Percentiles rank a stretch among this genome's conserved stretches.
Evolutionary conservation across 441 rosid species (phyloP).

Genomic region (Corymbia citriodora): DNA sequence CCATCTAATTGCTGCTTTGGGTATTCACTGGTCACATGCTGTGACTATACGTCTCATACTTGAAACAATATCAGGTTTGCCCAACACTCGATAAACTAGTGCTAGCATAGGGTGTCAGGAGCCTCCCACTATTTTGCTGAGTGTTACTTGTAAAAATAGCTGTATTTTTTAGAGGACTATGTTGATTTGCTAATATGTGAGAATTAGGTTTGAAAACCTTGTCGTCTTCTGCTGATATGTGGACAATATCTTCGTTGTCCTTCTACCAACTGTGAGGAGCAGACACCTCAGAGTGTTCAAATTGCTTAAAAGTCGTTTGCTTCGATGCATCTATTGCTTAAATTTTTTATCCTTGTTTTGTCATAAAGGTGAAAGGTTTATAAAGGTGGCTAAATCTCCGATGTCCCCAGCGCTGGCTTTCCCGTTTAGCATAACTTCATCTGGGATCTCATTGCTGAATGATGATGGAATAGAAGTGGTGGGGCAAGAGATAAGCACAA

Average conservation of each 20-base stretch:
- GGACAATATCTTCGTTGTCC: background rate
- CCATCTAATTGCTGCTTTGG: constrained; percentile 78
- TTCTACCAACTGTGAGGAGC: background rate
- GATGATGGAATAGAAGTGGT: constrained; percentile 54
- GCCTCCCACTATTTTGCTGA: background rate
- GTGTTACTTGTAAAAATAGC: background rate
- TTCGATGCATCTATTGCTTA: background rate
- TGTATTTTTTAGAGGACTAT: background rate
- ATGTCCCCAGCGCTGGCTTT: constrained; percentile 71
- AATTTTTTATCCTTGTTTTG: background rate
- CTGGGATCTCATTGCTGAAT: constrained; percentile 57
- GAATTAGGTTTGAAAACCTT: background rate
- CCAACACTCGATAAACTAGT: background rate
- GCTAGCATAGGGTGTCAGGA: background rate
- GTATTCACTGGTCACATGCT: constrained; percentile 92
- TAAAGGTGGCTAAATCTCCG: constrained; percentile 86
- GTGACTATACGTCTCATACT: constrained; percentile 74
- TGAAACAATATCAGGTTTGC: constrained; percentile 67
- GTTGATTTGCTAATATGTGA: background rate
- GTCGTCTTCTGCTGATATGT: background rate
- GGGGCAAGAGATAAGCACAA: constrained; percentile 61
- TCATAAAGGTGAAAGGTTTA: constrained; percentile 59
- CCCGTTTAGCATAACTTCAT: constrained; percentile 58
- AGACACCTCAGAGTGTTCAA: background rate
- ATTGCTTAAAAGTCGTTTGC: background rate